phyloP scores from a whole-genome alignment of 2,329 filamentous ascomycete genomes.

The Pestalotiopsis sp. region DNA sequence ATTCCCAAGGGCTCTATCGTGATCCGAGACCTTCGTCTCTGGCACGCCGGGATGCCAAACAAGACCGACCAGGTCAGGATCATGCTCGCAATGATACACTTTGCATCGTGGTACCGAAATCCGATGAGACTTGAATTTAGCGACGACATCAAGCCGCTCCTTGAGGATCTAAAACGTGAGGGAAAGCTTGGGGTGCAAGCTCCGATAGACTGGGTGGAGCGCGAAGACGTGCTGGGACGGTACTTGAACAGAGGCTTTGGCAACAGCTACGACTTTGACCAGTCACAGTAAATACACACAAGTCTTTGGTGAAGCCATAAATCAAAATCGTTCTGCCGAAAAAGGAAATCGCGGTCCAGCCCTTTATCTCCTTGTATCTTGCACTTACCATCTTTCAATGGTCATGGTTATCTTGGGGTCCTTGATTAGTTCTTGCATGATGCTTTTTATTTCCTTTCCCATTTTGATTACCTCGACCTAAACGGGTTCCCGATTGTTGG shows the following conservation, averaged over 20 bases:
- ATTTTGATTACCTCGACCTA: no score
- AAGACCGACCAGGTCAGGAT: conserved; percentile 49
- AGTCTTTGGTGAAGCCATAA: no score
- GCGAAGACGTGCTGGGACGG: conserved; percentile 40
- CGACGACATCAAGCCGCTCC: conserved; percentile 47
- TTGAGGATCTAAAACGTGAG: conserved; percentile 38
- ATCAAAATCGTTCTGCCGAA: no score
- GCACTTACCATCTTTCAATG: no score
- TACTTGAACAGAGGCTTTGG: conserved; percentile 62
- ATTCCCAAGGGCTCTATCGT: conserved; percentile 59
- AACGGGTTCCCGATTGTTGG: no score
- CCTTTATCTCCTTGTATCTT: no score
- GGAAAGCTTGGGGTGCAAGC: conserved; percentile 45
- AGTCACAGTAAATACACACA: conserved; percentile 29
- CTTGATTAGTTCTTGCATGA: no score
- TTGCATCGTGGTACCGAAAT: conserved; percentile 60
- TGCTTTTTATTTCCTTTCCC: no score
- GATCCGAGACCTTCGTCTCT: conserved; percentile 61
- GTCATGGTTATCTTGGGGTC: no score
- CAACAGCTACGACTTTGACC: conserved; percentile 65
- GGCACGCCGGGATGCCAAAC: conserved; percentile 68
- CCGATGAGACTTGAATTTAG: conserved; percentile 57
- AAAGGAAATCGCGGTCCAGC: no score
- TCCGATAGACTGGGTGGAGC: conserved; percentile 50
- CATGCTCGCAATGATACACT: conserved; percentile 65